Conservation (phyloP, 1,284 basidiomycete species). For the Irpex rosettiformis region DNA sequence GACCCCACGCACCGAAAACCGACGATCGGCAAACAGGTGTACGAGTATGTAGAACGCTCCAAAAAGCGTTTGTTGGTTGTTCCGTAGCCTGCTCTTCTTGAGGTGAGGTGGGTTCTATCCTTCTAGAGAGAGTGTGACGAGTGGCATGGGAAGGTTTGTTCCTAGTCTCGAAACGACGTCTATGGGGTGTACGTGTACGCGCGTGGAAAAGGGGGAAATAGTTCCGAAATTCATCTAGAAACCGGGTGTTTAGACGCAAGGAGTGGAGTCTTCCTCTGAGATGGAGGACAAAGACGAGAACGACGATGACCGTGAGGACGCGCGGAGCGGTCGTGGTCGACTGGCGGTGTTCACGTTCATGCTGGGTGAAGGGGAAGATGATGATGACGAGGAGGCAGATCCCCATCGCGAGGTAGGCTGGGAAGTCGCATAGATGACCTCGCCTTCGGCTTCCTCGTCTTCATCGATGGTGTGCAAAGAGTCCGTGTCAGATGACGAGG, state of each 20-base stretch:
- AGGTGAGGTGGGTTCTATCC: no score
- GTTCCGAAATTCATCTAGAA: no score
- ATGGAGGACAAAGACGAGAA: conserved; percentile 28
- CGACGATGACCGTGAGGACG: conserved; percentile 25
- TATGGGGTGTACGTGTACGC: no score
- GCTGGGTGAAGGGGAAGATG: background rate
- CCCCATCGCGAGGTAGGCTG: background rate
- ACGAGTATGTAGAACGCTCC: no score
- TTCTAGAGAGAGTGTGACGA: no score
- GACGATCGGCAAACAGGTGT: no score
- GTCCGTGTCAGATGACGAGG: conserved; percentile 8
- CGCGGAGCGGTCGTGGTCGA: conserved; percentile 18
- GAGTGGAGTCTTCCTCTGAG: conserved; percentile 23
- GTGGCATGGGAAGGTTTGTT: no score
- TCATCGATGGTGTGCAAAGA: conserved; percentile 15
- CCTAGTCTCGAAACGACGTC: no score
- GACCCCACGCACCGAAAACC: no score
- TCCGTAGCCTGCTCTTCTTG: no score
- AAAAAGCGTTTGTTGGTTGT: no score
- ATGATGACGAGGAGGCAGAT: background rate
- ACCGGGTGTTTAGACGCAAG: background rate
- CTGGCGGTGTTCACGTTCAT: background rate
- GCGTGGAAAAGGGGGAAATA: no score
- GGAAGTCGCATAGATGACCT: conserved; percentile 13
- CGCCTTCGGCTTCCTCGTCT: conserved; percentile 10